Base-by-base conservation (phyloP, 2,329 filamentous ascomycete genomes). In the Tolypocladium inflatum region DNA sequence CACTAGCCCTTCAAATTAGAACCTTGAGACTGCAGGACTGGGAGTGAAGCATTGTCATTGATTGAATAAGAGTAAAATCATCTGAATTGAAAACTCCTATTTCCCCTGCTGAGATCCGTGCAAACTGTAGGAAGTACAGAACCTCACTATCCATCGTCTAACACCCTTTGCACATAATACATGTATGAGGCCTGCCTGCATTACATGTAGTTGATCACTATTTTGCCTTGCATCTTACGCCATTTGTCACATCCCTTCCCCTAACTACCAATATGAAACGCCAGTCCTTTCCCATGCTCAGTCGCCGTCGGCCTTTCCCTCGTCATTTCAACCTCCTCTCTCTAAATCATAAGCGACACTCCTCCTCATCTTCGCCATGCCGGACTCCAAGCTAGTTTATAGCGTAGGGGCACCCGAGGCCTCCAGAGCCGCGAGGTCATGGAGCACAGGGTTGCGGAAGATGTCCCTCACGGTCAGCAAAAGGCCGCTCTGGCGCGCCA, bases 381-480 rank as follows among this genome's bases (percentile, higher is more conserved):
- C 9, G 3, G 30, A 9, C 9, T 17, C 26, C 48, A 6, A 33
- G 30, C 48, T 37, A 35, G 17, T 52, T 21, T 10, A n/a, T n/a
- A 52, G 30, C 19, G 30, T 15, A 11, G 30, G 19, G n/a, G 55
- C 42, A 4, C 15, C n/a, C 9, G 41, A 50, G 6, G 4, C 19
- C 2, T 33, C 54, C 2, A 56, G 17, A 17, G 57, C 41, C 17
- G 57, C 57, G 1, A 58, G 48, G 33, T 59, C 57, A 6, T 54
- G 57, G 3, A 60, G 56, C 0, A 56, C 30, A 55, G 66, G 66
- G 52, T 61, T 61, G 21, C 62, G 60, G 54, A 68, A 65, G 33
- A 70, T 59, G 54, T 68, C 64, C 26, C 62, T 62, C 5, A 72
- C 70, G 0, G 66, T 62, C 23, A 70, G 55, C 19, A 56, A 52